Evolutionary conservation across 306 rosid species (phyloP), one percentile per base, ranked within the genome.

Genomic region (Cucurbita moschata): DNA sequence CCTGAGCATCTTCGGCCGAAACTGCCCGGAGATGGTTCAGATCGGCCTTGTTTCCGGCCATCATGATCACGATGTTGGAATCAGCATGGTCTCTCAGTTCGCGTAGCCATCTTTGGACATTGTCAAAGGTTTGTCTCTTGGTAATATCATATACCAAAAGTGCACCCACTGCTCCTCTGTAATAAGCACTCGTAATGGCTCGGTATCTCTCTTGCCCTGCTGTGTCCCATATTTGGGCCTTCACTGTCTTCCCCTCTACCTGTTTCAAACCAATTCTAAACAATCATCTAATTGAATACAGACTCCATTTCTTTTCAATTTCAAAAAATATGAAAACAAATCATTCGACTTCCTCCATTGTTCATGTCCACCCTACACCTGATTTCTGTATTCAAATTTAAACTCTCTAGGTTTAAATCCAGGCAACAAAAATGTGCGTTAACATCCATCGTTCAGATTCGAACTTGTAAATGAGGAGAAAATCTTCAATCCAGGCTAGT

Each of bases 161-260:
- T 43, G 94, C 89, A n/a, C 94, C 94, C 30, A 88, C 90, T 13
- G 90, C 94, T 66, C 94, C 94, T 77, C 94, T 82, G 42, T 86
- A 88, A 74, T 88, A 88, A 10, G 94, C 94, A 78, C 94, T 88
- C 0, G 94, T 88, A 70, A 88, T 88, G 0, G 94, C 90, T 79
- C 90, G 64, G 80, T 88, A 88, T 81, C 94, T 88, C 79, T 88
- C 94, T 78, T 88, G 94, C 8, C 94, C 94, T 1, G 94, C 90
- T 8, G 94, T 88, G 76, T 88, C 94, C 94, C 94, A 88, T 86
- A 88, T 88, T 78, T 88, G 94, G 51, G 94, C 94, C 83, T 88
- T 88, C n/a, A 86, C 83, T 0, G 94, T 88, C 81, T 88, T 86
- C 55, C 94, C 90, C 76, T 88, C 90, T 69, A 88, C 87, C 94